phyloP scores from a whole-genome alignment of 495 filamentous ascomycete species.

The Penicillium angulare region DNA sequence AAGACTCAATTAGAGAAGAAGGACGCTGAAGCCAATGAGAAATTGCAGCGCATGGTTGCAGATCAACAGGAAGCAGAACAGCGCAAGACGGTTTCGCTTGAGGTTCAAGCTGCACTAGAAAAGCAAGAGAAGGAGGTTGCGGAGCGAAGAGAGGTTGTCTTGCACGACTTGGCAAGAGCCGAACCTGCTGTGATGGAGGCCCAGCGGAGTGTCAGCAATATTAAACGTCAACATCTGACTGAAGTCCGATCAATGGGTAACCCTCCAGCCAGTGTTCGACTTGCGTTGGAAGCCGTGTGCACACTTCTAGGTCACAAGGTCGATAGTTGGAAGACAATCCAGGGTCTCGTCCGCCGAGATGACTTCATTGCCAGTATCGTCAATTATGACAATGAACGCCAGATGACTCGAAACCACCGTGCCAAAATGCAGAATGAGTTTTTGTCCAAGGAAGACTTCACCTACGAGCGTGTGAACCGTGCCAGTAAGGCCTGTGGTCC shows the following conservation, averaged over 20 bases:
- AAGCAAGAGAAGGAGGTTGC: slow-evolving; percentile 89
- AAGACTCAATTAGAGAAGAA: slow-evolving; percentile 90
- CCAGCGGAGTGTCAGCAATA: slow-evolving; percentile 93
- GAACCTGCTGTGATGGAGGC: slow-evolving; percentile 93
- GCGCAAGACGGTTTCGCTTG: slow-evolving; percentile 78
- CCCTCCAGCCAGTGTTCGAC: slow-evolving; percentile 83
- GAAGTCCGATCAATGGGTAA: slow-evolving; percentile 97
- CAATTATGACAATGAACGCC: slow-evolving; percentile 91
- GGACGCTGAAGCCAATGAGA: slow-evolving; percentile 93
- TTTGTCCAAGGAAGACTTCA: slow-evolving; percentile 89
- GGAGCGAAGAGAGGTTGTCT: slow-evolving; percentile 75
- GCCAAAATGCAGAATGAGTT: slow-evolving; percentile 91
- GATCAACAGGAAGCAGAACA: slow-evolving; percentile 96
- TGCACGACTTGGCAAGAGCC: slow-evolving; percentile 82
- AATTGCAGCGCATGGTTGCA: slow-evolving; percentile 92
- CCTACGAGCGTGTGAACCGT: slow-evolving; percentile 90
- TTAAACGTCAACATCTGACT: slow-evolving; percentile 93
- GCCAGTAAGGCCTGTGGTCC: slow-evolving; percentile 97
- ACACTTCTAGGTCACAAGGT: slow-evolving; percentile 89
- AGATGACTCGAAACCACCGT: slow-evolving; percentile 84
- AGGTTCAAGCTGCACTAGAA: slow-evolving; percentile 83
- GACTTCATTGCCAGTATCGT: slow-evolving; percentile 98
- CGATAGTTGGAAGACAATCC: slow-evolving; percentile 85
- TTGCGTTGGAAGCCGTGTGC: slow-evolving; percentile 93
- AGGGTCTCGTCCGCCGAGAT: slow-evolving; percentile 81